These are phyloP conservation scores for Sisymbrium altissimum DNA, from an alignment of 345 rosid species.

Conservation along the genomic window DNA sequence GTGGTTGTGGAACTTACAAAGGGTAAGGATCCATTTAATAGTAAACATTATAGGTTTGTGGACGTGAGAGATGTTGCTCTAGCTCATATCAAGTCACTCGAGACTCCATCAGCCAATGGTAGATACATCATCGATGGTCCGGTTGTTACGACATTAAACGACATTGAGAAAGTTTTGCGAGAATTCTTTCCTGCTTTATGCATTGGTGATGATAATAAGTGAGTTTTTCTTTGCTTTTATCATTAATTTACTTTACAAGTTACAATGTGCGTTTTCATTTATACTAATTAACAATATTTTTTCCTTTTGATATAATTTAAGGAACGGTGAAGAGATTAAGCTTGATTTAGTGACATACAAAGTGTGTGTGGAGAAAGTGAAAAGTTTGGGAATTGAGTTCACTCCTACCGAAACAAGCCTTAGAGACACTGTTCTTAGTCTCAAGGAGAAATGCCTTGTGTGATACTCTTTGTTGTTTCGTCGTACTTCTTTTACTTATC, in stretches of 20 bases:
- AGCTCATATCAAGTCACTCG: neutral
- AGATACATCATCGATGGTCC: slow-evolving; percentile 3
- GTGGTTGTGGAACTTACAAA: neutral
- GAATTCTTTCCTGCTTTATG: neutral
- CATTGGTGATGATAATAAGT: neutral
- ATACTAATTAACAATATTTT: neutral
- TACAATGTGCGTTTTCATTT: neutral
- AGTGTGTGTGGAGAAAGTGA: slow-evolving; percentile 11
- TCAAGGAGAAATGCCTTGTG: neutral
- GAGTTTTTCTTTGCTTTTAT: neutral
- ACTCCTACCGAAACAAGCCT: neutral
- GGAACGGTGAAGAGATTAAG: neutral
- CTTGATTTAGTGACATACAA: neutral
- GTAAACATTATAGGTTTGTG: neutral
- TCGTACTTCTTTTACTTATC: neutral
- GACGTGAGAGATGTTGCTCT: slow-evolving; percentile 10
- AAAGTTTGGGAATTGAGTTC: slow-evolving; percentile 7
- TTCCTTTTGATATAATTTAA: neutral
- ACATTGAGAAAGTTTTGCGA: neutral
- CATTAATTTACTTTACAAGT: neutral
- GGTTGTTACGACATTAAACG: neutral
- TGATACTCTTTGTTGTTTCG: neutral
- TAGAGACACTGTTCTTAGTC: neutral
- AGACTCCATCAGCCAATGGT: neutral
- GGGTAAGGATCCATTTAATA: neutral